Conservation (phyloP, 306 rosid species). For the Quercus suber region DNA sequence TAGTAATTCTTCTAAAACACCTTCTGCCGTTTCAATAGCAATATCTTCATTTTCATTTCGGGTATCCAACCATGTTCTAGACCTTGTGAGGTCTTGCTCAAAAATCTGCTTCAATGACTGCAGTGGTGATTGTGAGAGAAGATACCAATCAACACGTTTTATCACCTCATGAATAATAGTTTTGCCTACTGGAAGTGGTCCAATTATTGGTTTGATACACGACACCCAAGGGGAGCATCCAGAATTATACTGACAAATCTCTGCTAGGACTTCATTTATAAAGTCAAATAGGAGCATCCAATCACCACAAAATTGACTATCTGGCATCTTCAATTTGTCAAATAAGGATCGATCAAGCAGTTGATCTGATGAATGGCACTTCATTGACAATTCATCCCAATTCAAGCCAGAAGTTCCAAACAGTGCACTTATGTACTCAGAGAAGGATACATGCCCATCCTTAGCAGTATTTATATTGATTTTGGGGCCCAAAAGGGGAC, state of each 20-base stretch:
- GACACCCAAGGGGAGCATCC: conserved; percentile 41
- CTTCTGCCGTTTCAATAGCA: conserved; percentile 40
- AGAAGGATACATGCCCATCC: conserved; percentile 18
- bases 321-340: conserved; percentile 39
- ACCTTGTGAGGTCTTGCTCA: conserved; percentile 43
- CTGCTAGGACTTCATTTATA: conserved; percentile 47
- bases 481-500: conserved; percentile 16
- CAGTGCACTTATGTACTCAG: conserved; percentile 32
- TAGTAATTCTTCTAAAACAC: conserved; percentile 49
- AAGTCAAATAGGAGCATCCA: conserved; percentile 43
- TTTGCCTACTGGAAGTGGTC: conserved; percentile 34
- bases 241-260: conserved; percentile 31
- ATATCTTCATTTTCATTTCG: conserved; percentile 39
- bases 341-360: conserved; percentile 35
- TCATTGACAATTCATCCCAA: conserved; percentile 41
- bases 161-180: conserved; percentile 41
- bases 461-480: conserved; percentile 20
- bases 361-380: conserved; percentile 33
- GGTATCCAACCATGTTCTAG: conserved; percentile 52
- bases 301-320: conserved; percentile 26
- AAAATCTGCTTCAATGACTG: conserved; percentile 36
- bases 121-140: conserved; percentile 25
- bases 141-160: conserved; percentile 34
- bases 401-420: conserved; percentile 44
- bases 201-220: conserved; percentile 22